Percentiles rank a stretch among this genome's conserved stretches.
phyloP scores from a whole-genome alignment of 2,329 filamentous ascomycete genomes.

The Lecanicillium sp. region DNA sequence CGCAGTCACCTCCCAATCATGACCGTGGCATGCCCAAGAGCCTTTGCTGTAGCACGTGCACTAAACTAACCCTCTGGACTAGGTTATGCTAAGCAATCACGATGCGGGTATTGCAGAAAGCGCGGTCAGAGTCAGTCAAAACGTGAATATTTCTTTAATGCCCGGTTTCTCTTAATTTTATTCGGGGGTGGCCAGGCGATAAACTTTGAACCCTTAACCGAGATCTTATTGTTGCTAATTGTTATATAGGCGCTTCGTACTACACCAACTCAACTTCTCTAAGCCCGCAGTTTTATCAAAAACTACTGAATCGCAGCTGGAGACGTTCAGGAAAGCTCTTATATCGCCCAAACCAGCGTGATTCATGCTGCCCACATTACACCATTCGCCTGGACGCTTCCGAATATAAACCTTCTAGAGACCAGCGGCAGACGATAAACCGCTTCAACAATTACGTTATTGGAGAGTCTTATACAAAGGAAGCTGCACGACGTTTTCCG shows the following conservation, averaged over 20 bases:
- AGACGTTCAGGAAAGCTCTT: conserved; percentile 63
- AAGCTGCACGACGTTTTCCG: conserved; percentile 56
- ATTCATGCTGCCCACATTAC: conserved; percentile 89
- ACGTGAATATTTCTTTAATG: conserved; percentile 19
- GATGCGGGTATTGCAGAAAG: conserved; percentile 44
- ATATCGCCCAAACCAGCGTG: conserved; percentile 69
- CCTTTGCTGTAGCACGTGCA: not conserved
- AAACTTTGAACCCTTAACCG: no score
- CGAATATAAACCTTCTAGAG: conserved; percentile 56
- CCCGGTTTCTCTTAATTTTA: not conserved
- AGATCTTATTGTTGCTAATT: no score
- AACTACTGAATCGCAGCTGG: conserved; percentile 67
- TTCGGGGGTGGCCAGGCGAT: no score
- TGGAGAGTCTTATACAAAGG: conserved; percentile 58
- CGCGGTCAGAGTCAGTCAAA: conserved; percentile 40
- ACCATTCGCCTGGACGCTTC: conserved; percentile 65
- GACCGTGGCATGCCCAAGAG: no score
- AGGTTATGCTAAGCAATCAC: conserved; percentile 45
- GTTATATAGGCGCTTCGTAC: conserved; percentile 57
- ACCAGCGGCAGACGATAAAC: conserved; percentile 69
- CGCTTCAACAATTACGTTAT: conserved; percentile 65
- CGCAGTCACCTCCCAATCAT: no score
- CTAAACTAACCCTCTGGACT: conserved; percentile 8
- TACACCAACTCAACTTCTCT: conserved; percentile 56
- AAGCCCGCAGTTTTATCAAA: conserved; percentile 60